These are phyloP conservation scores for Toxicodendron radicans DNA, from an alignment of 345 rosid species.

Conservation along the genomic window DNA sequence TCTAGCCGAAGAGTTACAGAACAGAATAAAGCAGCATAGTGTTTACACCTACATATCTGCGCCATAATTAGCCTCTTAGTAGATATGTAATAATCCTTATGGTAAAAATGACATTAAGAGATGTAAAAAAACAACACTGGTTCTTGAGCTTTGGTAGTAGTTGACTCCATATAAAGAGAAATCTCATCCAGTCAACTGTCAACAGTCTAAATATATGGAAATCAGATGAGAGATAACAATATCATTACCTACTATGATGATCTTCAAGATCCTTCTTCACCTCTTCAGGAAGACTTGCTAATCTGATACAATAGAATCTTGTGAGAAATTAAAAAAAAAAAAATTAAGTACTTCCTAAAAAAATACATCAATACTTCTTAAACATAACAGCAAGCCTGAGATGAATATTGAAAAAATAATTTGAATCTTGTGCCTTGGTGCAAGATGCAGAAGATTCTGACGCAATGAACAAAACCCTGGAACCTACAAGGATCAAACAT, in stretches of 20 bases:
- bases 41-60: neutral
- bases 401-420: slow-evolving; percentile 4
- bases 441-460: slow-evolving; percentile 66
- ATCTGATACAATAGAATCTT: slow-evolving; percentile 39
- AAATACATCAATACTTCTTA: neutral
- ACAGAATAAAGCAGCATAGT: neutral
- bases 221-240: neutral
- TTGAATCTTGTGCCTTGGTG: slow-evolving; percentile 55
- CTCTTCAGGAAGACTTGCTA: slow-evolving; percentile 80
- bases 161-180: neutral
- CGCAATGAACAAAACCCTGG: slow-evolving; percentile 76
- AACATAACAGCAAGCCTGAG: neutral
- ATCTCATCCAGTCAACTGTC: neutral
- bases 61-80: neutral
- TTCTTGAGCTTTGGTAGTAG: neutral
- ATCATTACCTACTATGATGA: slow-evolving; percentile 66
- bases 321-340: neutral
- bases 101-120: neutral
- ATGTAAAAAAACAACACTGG: neutral
- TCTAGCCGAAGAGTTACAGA: neutral
- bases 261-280: slow-evolving; percentile 84
- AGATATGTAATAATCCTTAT: neutral
- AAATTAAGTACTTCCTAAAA: neutral
- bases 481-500: slow-evolving; percentile 50
- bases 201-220: neutral